Percentiles rank a stretch among this genome's conserved stretches.
Evolutionary conservation across 345 rosid genomes (phyloP).

Genomic region (Barbarea vulgaris): DNA sequence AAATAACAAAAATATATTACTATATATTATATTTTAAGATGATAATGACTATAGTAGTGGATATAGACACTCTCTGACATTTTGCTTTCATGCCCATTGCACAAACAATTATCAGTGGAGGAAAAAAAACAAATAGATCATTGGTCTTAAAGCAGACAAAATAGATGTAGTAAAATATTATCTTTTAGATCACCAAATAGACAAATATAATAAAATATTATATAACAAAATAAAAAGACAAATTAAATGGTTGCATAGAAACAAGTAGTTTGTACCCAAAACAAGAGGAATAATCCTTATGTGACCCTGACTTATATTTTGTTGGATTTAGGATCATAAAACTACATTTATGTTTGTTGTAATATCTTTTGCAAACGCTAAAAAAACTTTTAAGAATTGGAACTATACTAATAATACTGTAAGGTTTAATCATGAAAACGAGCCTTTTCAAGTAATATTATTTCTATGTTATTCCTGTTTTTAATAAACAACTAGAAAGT

Average conservation of each 20-base stretch:
- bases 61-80: constrained; percentile 31
- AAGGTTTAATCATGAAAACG: background rate
- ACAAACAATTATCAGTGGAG: background rate
- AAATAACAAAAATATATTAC: background rate
- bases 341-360: background rate
- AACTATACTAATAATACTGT: background rate
- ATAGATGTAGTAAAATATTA: constrained; percentile 5
- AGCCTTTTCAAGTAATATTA: background rate
- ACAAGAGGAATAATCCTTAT: background rate
- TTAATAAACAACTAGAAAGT: background rate
- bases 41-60: constrained; percentile 4
- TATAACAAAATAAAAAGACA: background rate
- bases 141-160: constrained; percentile 29
- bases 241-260: background rate
- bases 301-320: constrained; percentile 5
- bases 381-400: background rate
- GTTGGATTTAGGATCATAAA: constrained; percentile 5
- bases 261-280: background rate
- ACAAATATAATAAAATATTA: background rate
- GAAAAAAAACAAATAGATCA: constrained; percentile 28
- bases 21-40: background rate
- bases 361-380: background rate
- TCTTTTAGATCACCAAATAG: constrained; percentile 28
- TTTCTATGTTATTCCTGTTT: background rate
- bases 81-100: constrained; percentile 30